Percentiles rank a stretch among this genome's conserved stretches.
Conservation (phyloP, 371 early-diverging fungal genomes). For the Choanephora cucurbitarum region DNA sequence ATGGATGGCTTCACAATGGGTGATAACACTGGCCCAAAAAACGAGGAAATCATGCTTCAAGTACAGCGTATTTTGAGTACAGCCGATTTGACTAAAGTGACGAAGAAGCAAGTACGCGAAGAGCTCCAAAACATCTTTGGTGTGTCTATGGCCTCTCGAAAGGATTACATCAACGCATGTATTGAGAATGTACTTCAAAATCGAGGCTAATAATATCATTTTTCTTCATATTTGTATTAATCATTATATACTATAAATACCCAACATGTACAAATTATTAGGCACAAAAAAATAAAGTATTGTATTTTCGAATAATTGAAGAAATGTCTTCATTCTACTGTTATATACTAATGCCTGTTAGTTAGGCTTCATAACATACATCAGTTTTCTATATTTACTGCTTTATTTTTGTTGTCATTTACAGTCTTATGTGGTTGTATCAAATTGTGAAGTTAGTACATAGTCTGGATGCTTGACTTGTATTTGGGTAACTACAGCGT, state of each 20-base stretch:
- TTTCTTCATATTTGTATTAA: not conserved
- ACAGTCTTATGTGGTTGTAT: not conserved
- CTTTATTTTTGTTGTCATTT: too few species aligned
- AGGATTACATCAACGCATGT: constrained; percentile 61
- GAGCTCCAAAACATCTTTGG: constrained; percentile 45
- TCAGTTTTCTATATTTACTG: too few species aligned
- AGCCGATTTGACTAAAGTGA: constrained; percentile 78
- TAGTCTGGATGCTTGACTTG: constrained; percentile 60
- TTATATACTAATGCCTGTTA: too few species aligned
- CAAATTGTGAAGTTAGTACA: constrained; percentile 4
- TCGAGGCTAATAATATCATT: constrained; percentile 6
- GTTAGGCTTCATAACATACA: too few species aligned
- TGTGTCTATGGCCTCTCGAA: constrained; percentile 46
- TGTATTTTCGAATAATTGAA: not conserved
- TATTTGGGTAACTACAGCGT: constrained; percentile 56
- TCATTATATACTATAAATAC: constrained; percentile 1
- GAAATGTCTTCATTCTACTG: not conserved
- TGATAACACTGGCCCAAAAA: constrained; percentile 41
- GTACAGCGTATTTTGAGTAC: constrained; percentile 75
- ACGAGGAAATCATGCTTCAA: constrained; percentile 77
- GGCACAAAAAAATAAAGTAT: too few species aligned
- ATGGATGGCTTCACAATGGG: constrained; percentile 36
- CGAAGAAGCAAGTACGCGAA: constrained; percentile 78
- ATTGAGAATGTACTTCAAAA: constrained; percentile 48
- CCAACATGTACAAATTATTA: too few species aligned